A percentile compares a stretch with the other conserved stretches of the same genome.
These are phyloP conservation scores for Abelmoschus esculentus DNA, from an alignment of 345 rosid genomes.

Conservation along the genomic window DNA sequence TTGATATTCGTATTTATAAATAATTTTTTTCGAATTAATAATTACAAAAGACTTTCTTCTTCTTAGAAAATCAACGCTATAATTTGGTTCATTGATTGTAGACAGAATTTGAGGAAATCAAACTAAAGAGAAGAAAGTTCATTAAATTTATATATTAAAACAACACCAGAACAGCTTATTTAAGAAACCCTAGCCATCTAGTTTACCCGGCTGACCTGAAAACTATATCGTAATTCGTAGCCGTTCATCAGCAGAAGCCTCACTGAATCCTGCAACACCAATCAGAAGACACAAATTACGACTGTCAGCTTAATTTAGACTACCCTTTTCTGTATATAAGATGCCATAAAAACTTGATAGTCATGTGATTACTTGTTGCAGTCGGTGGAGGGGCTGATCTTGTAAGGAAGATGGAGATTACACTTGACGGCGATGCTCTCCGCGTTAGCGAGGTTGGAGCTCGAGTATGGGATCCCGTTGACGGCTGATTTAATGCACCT, in stretches of 20 bases:
- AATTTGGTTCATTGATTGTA: no score
- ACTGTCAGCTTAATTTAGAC: not conserved
- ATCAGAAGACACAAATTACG: not conserved
- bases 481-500: slow-evolving; percentile 30
- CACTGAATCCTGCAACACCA: slow-evolving; percentile 1
- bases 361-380: not conserved
- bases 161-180: not conserved
- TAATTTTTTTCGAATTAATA: no score
- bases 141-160: no score
- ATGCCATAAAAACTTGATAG: not conserved
- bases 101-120: no score
- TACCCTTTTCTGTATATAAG: not conserved
- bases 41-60: no score
- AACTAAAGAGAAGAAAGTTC: no score
- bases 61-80: no score
- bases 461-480: slow-evolving; percentile 1
- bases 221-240: no score
- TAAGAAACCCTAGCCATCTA: not conserved
- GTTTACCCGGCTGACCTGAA: not conserved
- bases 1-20: no score
- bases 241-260: not conserved
- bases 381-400: slow-evolving; percentile 8
- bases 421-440: slow-evolving; percentile 6
- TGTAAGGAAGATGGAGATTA: slow-evolving; percentile 7
- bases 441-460: not conserved